A percentile compares a stretch with the other conserved stretches of the same genome.
phyloP scores from a whole-genome alignment of 169 alveolate species.

The Theileria parva region DNA sequence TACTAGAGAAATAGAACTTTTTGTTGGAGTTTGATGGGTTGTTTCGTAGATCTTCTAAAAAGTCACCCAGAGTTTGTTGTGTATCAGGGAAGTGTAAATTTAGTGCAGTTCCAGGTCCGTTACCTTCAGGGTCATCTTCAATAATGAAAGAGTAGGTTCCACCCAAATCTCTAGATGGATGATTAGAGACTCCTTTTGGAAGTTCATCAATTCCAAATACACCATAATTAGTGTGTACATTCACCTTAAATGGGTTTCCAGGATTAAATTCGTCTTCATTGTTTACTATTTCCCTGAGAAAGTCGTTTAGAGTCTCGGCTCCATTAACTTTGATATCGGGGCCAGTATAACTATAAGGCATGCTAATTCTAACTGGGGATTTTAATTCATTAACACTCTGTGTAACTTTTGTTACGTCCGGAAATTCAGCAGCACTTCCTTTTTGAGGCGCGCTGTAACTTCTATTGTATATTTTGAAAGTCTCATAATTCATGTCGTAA shows the following conservation, averaged over 20 bases:
- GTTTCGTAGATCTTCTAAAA: constrained; percentile 4
- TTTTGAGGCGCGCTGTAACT: not conserved
- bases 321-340: constrained; percentile 40
- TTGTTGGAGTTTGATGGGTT: constrained; percentile 51
- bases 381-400: constrained; percentile 10
- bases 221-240: constrained; percentile 35
- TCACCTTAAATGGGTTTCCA: constrained; percentile 57
- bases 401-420: constrained; percentile 6
- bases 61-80: constrained; percentile 26
- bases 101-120: constrained; percentile 48
- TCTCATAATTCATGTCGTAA: constrained; percentile 32
- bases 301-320: constrained; percentile 51
- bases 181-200: constrained; percentile 45
- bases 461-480: not conserved
- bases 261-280: constrained; percentile 45
- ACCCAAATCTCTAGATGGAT: constrained; percentile 43
- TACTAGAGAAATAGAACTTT: constrained; percentile 29
- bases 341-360: constrained; percentile 61
- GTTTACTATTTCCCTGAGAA: constrained; percentile 38
- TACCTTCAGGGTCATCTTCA: constrained; percentile 48
- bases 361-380: constrained; percentile 44
- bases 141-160: constrained; percentile 55
- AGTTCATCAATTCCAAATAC: constrained; percentile 26
- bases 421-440: not conserved
- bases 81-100: constrained; percentile 53